Evolutionary conservation across 2,329 filamentous ascomycete species (phyloP).

Genomic region (Epichloe glyceriae): DNA sequence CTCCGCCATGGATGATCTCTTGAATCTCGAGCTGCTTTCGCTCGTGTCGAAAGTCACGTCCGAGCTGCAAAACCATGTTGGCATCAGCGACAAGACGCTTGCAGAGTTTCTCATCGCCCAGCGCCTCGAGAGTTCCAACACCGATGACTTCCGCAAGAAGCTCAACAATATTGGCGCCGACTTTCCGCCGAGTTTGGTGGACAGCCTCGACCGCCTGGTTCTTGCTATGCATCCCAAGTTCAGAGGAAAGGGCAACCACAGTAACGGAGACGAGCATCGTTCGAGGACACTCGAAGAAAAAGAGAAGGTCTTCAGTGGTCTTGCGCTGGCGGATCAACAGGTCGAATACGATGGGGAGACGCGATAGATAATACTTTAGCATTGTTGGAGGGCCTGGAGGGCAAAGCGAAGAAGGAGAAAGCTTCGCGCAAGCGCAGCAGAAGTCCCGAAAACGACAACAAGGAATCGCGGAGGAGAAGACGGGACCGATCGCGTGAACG

Average conservation of each 20-base stretch:
- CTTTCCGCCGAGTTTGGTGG: slow-evolving; percentile 74
- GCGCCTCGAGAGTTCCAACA: slow-evolving; percentile 58
- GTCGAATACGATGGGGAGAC: slow-evolving; percentile 32
- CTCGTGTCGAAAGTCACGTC: slow-evolving; percentile 90
- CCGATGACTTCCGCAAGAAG: slow-evolving; percentile 62
- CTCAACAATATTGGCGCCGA: slow-evolving; percentile 66
- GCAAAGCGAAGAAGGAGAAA: slow-evolving; percentile 43
- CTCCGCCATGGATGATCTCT: slow-evolving; percentile 69
- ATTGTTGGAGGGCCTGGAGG: slow-evolving; percentile 73
- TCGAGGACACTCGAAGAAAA: slow-evolving; percentile 51
- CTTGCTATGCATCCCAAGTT: slow-evolving; percentile 84
- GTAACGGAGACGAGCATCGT: slow-evolving; percentile 27
- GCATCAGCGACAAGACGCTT: slow-evolving; percentile 84
- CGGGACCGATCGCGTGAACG: slow-evolving; percentile 24
- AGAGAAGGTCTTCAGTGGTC: slow-evolving; percentile 76
- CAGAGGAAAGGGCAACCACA: slow-evolving; percentile 40
- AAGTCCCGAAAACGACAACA: slow-evolving; percentile 39
- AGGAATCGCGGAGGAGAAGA: slow-evolving; percentile 28
- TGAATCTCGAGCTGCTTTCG: slow-evolving; percentile 82
- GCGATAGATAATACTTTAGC: slow-evolving; percentile 89
- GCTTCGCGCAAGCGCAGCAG: slow-evolving; percentile 43
- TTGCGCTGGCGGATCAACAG: slow-evolving; percentile 73
- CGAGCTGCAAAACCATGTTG: slow-evolving; percentile 87
- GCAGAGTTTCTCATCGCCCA: slow-evolving; percentile 94
- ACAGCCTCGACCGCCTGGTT: slow-evolving; percentile 83